These are phyloP conservation scores for Bjerkandera adusta DNA, from an alignment of 1,284 basidiomycete genomes.

Conservation along the genomic window DNA sequence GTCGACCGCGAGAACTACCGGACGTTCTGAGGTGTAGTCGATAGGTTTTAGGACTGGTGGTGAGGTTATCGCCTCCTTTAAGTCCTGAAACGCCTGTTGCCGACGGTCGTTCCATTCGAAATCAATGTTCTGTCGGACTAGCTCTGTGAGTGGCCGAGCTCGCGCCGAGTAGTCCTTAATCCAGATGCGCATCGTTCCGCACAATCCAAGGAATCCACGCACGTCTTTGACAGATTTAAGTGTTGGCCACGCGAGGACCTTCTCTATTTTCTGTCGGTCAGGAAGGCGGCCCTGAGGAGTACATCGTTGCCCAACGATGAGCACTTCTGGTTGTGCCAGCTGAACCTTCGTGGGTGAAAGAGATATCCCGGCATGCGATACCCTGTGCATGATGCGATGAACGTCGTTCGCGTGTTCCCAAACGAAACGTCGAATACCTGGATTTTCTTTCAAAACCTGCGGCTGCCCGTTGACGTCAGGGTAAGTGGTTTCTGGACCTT, in stretches of 20 bases:
- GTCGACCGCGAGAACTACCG: slow-evolving; percentile 36
- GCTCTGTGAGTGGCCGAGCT: slow-evolving; percentile 4
- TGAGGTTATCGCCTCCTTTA: slow-evolving; percentile 27
- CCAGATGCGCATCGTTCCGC: neutral
- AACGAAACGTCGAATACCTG: slow-evolving; percentile 31
- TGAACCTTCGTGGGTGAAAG: slow-evolving; percentile 21
- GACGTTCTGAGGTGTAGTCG: slow-evolving; percentile 26
- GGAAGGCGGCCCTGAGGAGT: slow-evolving; percentile 16
- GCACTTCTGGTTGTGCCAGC: slow-evolving; percentile 14
- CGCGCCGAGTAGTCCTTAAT: neutral
- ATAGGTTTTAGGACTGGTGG: slow-evolving; percentile 27
- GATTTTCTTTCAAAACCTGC: slow-evolving; percentile 29
- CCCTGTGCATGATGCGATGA: slow-evolving; percentile 30
- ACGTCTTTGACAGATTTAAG: slow-evolving; percentile 20
- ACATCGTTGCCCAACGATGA: slow-evolving; percentile 23
- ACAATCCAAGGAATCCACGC: slow-evolving; percentile 21
- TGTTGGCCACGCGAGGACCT: slow-evolving; percentile 24
- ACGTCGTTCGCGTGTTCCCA: slow-evolving; percentile 31
- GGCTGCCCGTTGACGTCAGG: slow-evolving; percentile 16
- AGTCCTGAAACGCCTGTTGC: slow-evolving; percentile 24
- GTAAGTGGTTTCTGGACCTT: slow-evolving; percentile 26
- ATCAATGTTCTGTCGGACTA: slow-evolving; percentile 2
- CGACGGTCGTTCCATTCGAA: slow-evolving; percentile 26
- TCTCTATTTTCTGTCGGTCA: slow-evolving; percentile 22
- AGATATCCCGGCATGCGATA: slow-evolving; percentile 26